phyloP scores from a whole-genome alignment of 805 yeast species.

The Limtongozyma cylindracea region DNA sequence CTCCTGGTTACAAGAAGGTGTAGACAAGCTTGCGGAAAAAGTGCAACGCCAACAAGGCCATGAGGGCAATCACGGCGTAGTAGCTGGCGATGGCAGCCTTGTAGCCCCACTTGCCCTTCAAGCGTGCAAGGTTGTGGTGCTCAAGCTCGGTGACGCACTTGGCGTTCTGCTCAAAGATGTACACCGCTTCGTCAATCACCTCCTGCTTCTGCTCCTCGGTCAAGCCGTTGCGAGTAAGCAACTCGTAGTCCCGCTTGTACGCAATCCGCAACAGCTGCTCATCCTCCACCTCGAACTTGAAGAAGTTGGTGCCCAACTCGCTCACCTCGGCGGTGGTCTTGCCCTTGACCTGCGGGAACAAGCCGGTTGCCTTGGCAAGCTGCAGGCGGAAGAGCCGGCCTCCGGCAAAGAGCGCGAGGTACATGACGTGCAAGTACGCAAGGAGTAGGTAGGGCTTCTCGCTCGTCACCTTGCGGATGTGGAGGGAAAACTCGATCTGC shows the following conservation, averaged over 20 bases:
- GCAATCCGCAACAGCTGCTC: slow-evolving; percentile 34
- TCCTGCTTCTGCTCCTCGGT: slow-evolving; percentile 48
- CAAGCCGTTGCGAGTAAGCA: slow-evolving; percentile 45
- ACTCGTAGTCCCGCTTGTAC: slow-evolving; percentile 57
- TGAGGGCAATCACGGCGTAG: slow-evolving; percentile 12
- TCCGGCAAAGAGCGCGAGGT: slow-evolving; percentile 71
- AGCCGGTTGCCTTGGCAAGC: slow-evolving; percentile 35
- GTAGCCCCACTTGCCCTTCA: slow-evolving; percentile 28
- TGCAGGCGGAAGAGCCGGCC: slow-evolving; percentile 51
- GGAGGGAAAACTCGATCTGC: slow-evolving; percentile 36
- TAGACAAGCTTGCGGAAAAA: background rate
- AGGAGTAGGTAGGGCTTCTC: slow-evolving; percentile 47
- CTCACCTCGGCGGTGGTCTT: slow-evolving; percentile 37
- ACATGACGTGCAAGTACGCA: slow-evolving; percentile 71
- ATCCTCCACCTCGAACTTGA: slow-evolving; percentile 42
- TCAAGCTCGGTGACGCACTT: slow-evolving; percentile 43
- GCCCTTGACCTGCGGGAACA: slow-evolving; percentile 55
- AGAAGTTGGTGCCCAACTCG: slow-evolving; percentile 33
- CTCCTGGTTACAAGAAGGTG: too few species aligned
- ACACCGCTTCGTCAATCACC: slow-evolving; percentile 40
- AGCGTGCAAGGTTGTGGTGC: slow-evolving; percentile 28
- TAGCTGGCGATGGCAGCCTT: slow-evolving; percentile 25
- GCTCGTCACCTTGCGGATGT: slow-evolving; percentile 23
- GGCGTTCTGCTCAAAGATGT: slow-evolving; percentile 37
- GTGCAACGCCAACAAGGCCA: slow-evolving; percentile 7